Base-by-base conservation (phyloP, 352 stramenopile genomes). In the Phytopythium chamaehyphon region DNA sequence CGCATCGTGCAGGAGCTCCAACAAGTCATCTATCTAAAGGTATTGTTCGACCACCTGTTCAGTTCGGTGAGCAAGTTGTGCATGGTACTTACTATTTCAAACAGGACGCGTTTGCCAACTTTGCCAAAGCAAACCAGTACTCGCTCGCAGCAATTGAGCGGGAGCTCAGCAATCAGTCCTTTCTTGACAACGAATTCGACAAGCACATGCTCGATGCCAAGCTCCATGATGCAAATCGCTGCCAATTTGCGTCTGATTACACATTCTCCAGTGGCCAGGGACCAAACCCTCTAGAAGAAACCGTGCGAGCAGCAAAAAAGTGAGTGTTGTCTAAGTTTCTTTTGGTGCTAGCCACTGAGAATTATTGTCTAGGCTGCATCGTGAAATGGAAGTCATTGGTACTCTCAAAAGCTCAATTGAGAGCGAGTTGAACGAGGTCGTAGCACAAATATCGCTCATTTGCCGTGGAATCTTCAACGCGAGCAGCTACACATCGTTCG, bases 391-490 rank as follows among this genome's bases (percentile, higher is more conserved):
- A 63, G 73, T 83, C 3, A 80, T 88, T 48, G 78, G 81, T 2
- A 82, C 75, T 15, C 71, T 93, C 35, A 87, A 88, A 49, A 87
- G 60, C 26, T 85, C 74, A 1, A 73, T 88, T 6, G 71, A 88
- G 40, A 62, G 76, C 47, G 80, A 91, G 21, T 59, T 93, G 26
- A 61, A 83, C 52, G 68, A 71, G 21, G 70, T 89, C 2, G 59
- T 91, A 22, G 55, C 65, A 21, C 59, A 85, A 33, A 76, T 93
- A 39, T 85, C 80, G 24, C 67, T 78, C 24, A 81, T 91, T 19
- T 93, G 78, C 26, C 64, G 77, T 9, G 69, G 67, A 9, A 85
- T 89, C 42, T 91, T 86, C 65, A 88, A 88, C 51, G 71, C 73
- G 2, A 80, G 69, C 53, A 88, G 75, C 52, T 83, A 73, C 47